Evolutionary conservation across 768 basidiomycete genomes (phyloP), one percentile per base, ranked within the genome.

Genomic region (Tricholoma sp.): DNA sequence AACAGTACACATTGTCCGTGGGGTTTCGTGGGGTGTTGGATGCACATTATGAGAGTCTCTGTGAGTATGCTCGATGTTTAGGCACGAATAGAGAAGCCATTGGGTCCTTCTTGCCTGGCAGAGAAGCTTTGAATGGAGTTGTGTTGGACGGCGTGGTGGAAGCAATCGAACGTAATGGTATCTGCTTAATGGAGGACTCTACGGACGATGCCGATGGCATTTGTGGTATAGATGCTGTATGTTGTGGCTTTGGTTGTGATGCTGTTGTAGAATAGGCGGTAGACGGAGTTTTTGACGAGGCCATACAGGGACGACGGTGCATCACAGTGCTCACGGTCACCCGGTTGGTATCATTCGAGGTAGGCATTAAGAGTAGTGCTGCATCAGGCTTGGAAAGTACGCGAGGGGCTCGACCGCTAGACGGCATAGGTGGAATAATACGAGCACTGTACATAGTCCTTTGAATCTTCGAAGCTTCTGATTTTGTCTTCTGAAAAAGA

Each of bases 401-500:
- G 50, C 73, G 76, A 63, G 75, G 74, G 53, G 68, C 69, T 67
- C 80, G 83, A 48, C 73, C 68, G 20, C 66, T 69, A 41, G 75
- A 55, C 17, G 61, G 75, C 78, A 81, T 79, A 17, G 83, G 80
- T n/a, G 82, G 82, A 32, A 83, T 57, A 56, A 80, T 74, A 44
- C 79, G 78, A 49, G 79, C 66, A 47, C 72, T 72, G 63, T 82
- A 86, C 62, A 89, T 71, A 31, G 80, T 79, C 66, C 80, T 82
- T 67, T 85, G 83, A 47, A 86, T 70, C 68, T 82, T 87, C 28
- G 80, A 84, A 10, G 88, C 85, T 62, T 91, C 87, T 42, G 75
- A 76, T 56, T 81, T 82, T 6, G 89, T 85, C 72, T 88, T 91
- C 74, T 91, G 86, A 61, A 93, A 85, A 17, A 92, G 73, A 13